These are phyloP conservation scores for Ilyonectria destructans DNA, from an alignment of 2,329 filamentous ascomycete species.

Conservation along the genomic window DNA sequence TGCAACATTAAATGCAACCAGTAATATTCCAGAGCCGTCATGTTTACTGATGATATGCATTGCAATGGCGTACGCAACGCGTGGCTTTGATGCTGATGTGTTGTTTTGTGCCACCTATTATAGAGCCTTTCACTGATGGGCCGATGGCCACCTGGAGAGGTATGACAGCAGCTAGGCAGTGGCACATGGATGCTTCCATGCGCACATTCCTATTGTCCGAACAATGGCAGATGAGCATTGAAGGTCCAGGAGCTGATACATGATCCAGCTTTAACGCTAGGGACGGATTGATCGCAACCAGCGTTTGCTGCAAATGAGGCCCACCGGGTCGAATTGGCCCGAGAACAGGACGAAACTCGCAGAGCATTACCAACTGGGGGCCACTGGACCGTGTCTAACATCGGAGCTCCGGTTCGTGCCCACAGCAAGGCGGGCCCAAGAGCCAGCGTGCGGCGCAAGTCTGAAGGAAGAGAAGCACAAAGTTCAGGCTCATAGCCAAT, in stretches of 20 bases:
- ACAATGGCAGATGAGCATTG: conserved; percentile 16
- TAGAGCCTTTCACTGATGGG: conserved; percentile 5
- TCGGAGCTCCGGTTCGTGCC: background rate
- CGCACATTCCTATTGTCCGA: background rate
- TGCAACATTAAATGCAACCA: background rate
- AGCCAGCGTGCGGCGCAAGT: background rate
- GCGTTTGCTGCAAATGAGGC: conserved; percentile 17
- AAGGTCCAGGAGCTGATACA: conserved; percentile 10
- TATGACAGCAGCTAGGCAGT: conserved; percentile 10
- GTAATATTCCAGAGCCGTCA: background rate
- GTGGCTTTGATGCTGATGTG: conserved; percentile 18
- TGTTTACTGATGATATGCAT: conserved; percentile 3
- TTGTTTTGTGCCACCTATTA: conserved; percentile 3
- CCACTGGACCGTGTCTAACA: background rate
- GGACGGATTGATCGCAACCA: background rate
- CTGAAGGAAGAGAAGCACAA: background rate
- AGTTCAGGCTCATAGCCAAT: background rate
- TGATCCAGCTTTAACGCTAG: conserved; percentile 10
- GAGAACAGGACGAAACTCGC: background rate
- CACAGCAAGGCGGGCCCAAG: background rate
- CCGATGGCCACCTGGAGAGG: background rate
- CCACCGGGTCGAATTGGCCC: conserved; percentile 12
- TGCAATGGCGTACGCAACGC: conserved; percentile 12
- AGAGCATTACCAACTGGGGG: background rate
- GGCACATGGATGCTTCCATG: conserved; percentile 14